phyloP scores from a whole-genome alignment of 495 filamentous ascomycete genomes.

The Neurospora hispaniola region DNA sequence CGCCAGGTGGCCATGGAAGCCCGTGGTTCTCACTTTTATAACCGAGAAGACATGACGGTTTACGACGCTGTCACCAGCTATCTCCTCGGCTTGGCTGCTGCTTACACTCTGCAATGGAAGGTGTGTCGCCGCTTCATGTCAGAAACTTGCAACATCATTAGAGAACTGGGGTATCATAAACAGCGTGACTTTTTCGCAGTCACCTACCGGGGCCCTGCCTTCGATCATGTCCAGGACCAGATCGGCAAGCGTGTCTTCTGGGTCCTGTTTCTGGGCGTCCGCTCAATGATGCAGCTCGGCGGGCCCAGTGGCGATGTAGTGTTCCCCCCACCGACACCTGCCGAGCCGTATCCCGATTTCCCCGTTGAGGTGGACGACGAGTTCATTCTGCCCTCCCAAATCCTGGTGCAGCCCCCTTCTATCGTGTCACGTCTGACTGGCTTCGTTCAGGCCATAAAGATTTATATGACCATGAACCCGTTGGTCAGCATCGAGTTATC shows the following conservation, averaged over 20 bases:
- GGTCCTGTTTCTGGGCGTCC: slow-evolving; percentile 55
- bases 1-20: slow-evolving; percentile 62
- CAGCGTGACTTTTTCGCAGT: slow-evolving; percentile 26
- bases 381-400: slow-evolving; percentile 52
- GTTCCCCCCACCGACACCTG: slow-evolving; percentile 59
- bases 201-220: slow-evolving; percentile 24
- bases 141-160: slow-evolving; percentile 62
- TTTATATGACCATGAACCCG: slow-evolving; percentile 60
- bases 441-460: slow-evolving; percentile 65
- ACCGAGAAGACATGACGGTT: slow-evolving; percentile 52
- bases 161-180: slow-evolving; percentile 53
- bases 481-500: slow-evolving; percentile 61
- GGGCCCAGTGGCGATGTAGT: slow-evolving; percentile 50
- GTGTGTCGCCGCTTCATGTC: slow-evolving; percentile 58
- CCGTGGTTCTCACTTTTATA: slow-evolving; percentile 56
- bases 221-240: slow-evolving; percentile 66
- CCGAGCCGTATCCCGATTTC: slow-evolving; percentile 67
- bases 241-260: slow-evolving; percentile 73
- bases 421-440: slow-evolving; percentile 54
- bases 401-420: slow-evolving; percentile 51
- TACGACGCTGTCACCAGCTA: slow-evolving; percentile 84
- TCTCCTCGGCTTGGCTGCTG: slow-evolving; percentile 60
- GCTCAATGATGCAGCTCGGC: slow-evolving; percentile 60
- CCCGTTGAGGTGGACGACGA: slow-evolving; percentile 73
- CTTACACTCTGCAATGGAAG: slow-evolving; percentile 58